A percentile compares a stretch with the other conserved stretches of the same genome.
phyloP scores from a whole-genome alignment of 1,284 basidiomycete species.

The Dichomitus squalens region DNA sequence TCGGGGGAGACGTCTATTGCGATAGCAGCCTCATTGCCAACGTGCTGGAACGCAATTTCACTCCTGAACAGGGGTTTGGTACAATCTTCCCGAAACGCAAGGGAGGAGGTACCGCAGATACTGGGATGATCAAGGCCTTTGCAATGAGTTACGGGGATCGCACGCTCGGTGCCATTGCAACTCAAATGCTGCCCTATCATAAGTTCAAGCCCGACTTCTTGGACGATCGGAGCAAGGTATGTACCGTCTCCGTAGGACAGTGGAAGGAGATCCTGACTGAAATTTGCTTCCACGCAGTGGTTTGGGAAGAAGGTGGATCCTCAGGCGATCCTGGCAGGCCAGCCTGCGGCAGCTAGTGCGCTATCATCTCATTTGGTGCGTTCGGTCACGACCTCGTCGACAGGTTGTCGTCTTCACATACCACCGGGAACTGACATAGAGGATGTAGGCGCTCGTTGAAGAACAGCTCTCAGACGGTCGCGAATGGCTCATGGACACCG shows the following conservation, averaged over 20 bases:
- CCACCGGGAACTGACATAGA: neutral
- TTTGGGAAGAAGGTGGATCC: slow-evolving; percentile 40
- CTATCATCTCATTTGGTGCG: slow-evolving; percentile 45
- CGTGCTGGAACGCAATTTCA: slow-evolving; percentile 51
- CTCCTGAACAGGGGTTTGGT: slow-evolving; percentile 43
- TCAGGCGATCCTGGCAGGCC: slow-evolving; percentile 35
- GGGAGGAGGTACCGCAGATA: slow-evolving; percentile 41
- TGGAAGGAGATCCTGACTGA: neutral
- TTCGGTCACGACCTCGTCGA: neutral
- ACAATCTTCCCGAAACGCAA: slow-evolving; percentile 50
- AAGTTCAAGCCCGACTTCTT: slow-evolving; percentile 52
- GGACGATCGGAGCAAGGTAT: slow-evolving; percentile 47
- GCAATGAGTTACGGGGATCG: slow-evolving; percentile 47
- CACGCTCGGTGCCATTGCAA: slow-evolving; percentile 42
- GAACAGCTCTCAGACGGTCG: slow-evolving; percentile 57
- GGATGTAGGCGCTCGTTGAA: slow-evolving; percentile 46
- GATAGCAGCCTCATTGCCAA: slow-evolving; percentile 52
- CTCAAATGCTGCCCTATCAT: slow-evolving; percentile 47
- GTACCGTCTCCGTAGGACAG: slow-evolving; percentile 8
- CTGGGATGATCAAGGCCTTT: slow-evolving; percentile 50
- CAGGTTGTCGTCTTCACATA: slow-evolving; percentile 8
- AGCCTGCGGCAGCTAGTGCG: slow-evolving; percentile 35
- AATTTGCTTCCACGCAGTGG: slow-evolving; percentile 4
- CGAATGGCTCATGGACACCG: slow-evolving; percentile 60
- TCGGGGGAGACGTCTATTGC: slow-evolving; percentile 56